Percentiles rank a stretch among this genome's conserved stretches.
Conservation (phyloP, 305 asterid species). For the Withania somnifera region DNA sequence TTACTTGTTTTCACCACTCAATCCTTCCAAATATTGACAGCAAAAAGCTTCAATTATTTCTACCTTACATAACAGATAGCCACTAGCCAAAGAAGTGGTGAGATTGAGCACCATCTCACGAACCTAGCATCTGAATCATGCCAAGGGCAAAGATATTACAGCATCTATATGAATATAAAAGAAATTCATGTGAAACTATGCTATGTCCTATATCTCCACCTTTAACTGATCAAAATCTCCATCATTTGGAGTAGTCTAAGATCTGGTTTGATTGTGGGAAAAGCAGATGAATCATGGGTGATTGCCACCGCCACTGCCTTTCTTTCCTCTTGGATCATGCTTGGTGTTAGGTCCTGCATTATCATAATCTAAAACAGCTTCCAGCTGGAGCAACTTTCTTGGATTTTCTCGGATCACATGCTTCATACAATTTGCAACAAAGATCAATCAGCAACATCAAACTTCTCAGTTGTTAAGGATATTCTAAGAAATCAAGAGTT, state of each 20-base stretch:
- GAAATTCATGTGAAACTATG: not conserved
- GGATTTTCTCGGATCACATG: constrained; percentile 7
- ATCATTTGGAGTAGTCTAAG: not conserved
- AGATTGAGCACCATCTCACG: not conserved
- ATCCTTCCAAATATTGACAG: not conserved
- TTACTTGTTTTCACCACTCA: not conserved
- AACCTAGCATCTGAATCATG: not conserved
- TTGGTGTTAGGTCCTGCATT: constrained; percentile 41
- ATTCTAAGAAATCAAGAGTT: not conserved
- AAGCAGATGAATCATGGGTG: constrained; percentile 14
- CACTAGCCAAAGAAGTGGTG: not conserved
- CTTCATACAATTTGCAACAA: not conserved
- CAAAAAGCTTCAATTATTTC: not conserved
- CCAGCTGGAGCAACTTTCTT: constrained; percentile 34
- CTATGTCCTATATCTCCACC: not conserved
- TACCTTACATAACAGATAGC: not conserved
- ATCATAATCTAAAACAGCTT: constrained; percentile 33
- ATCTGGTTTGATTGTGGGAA: not conserved
- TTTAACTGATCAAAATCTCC: not conserved
- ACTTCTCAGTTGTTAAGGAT: not conserved
- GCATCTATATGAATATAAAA: not conserved
- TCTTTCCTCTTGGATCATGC: constrained; percentile 51
- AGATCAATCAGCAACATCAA: not conserved
- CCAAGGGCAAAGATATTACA: not conserved
- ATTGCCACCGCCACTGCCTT: constrained; percentile 27